phyloP scores from a whole-genome alignment of 2,329 filamentous ascomycete species.

The Thelonectria olida region DNA sequence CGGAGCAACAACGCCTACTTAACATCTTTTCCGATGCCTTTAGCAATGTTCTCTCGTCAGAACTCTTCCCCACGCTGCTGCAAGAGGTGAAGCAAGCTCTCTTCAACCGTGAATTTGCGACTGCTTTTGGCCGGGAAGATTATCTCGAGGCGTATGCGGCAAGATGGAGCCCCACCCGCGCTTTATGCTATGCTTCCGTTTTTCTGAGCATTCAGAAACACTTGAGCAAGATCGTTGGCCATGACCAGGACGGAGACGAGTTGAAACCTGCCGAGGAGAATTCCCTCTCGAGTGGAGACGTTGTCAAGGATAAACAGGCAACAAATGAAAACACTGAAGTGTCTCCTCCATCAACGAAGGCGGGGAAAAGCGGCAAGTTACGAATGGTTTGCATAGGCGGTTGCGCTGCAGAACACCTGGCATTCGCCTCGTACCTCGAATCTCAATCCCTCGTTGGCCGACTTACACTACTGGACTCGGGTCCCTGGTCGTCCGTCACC shows the following conservation, averaged over 20 bases:
- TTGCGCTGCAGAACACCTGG: constrained; percentile 69
- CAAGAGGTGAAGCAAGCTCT: constrained; percentile 88
- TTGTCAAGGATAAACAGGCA: neutral
- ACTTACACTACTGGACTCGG: constrained; percentile 81
- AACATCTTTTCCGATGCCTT: constrained; percentile 78
- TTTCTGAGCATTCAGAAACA: constrained; percentile 51
- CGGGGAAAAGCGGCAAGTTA: constrained; percentile 35
- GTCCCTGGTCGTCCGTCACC: constrained; percentile 76
- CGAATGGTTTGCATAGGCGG: constrained; percentile 62
- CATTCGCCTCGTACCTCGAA: constrained; percentile 57
- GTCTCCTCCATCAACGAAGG: neutral
- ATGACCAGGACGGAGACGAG: neutral
- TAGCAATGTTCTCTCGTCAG: constrained; percentile 55
- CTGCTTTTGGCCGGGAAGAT: constrained; percentile 77
- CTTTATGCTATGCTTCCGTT: constrained; percentile 79
- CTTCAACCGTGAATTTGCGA: constrained; percentile 83
- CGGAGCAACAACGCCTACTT: constrained; percentile 73
- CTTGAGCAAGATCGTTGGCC: constrained; percentile 40
- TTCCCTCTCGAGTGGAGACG: neutral
- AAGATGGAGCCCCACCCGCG: constrained; percentile 88
- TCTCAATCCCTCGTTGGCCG: constrained; percentile 39
- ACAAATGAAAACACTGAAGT: neutral
- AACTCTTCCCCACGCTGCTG: constrained; percentile 64
- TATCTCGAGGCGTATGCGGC: constrained; percentile 85
- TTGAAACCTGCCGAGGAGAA: neutral